Evolutionary conservation across 225 moss, liverwort and hornwort species (phyloP).

Genomic region (Ulota crispa): DNA sequence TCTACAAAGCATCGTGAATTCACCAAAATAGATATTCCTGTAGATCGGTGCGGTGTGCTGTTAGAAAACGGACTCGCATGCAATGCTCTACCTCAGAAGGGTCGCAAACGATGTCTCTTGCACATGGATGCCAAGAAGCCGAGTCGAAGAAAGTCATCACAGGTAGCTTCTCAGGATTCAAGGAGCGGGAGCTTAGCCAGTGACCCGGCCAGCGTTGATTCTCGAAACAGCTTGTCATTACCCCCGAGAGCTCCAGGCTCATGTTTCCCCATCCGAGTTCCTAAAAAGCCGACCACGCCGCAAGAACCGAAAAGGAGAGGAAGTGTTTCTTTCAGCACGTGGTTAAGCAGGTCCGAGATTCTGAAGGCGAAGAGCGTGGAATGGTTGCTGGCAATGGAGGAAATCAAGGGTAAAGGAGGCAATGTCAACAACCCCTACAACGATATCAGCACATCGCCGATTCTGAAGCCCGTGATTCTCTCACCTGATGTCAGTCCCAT

Average conservation of each 20-base stretch:
- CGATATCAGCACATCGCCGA: constrained; percentile 37
- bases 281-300: constrained; percentile 13
- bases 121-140: constrained; percentile 33
- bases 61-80: constrained; percentile 46
- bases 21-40: constrained; percentile 56
- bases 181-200: constrained; percentile 34
- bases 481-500: constrained; percentile 5
- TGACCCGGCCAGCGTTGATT: constrained; percentile 11
- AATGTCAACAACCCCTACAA: constrained; percentile 9
- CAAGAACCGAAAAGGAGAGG: constrained; percentile 34
- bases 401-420: constrained; percentile 40
- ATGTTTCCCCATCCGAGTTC: constrained; percentile 32
- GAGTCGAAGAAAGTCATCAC: constrained; percentile 34
- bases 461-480: constrained; percentile 30
- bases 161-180: constrained; percentile 34
- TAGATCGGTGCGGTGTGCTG: constrained; percentile 45
- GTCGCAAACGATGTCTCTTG: constrained; percentile 43
- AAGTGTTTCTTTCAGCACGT: constrained; percentile 57
- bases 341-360: constrained; percentile 45
- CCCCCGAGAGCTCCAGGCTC: constrained; percentile 8
- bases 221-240: constrained; percentile 3
- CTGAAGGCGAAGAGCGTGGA: constrained; percentile 46
- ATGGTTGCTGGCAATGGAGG: constrained; percentile 49
- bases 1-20: constrained; percentile 46
- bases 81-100: constrained; percentile 45